These are phyloP conservation scores for Aureobasidium sp. DNA, from an alignment of 2,329 filamentous ascomycete species.

Conservation along the genomic window DNA sequence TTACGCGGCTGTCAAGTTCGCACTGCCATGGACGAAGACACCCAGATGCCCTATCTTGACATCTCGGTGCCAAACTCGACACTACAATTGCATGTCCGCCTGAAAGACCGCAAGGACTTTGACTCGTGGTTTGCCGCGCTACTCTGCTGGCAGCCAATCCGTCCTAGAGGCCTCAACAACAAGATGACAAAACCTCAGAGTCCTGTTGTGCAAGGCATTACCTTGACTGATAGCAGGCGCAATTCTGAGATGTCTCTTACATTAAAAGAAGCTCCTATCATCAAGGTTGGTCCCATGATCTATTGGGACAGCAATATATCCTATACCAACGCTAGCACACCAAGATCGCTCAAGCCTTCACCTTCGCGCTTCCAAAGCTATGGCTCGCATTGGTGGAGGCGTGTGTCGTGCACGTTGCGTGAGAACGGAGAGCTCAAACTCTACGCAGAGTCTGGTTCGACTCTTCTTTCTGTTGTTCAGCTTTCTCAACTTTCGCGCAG, in stretches of 20 bases:
- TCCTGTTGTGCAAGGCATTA: slow-evolving; percentile 18
- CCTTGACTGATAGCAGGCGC: slow-evolving; percentile 28
- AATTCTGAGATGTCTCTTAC: slow-evolving; percentile 41
- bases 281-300: slow-evolving; percentile 67
- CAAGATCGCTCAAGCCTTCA: slow-evolving; percentile 36
- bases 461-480: slow-evolving; percentile 73
- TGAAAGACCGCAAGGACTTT: slow-evolving; percentile 56
- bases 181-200: slow-evolving; percentile 45
- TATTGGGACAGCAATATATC: slow-evolving; percentile 69
- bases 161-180: slow-evolving; percentile 47
- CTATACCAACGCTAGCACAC: slow-evolving; percentile 37
- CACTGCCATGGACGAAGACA: slow-evolving; percentile 39
- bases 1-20: slow-evolving; percentile 65
- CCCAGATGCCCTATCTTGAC: slow-evolving; percentile 42
- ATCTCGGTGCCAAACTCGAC: slow-evolving; percentile 47
- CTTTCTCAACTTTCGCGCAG: slow-evolving; percentile 82
- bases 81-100: slow-evolving; percentile 57
- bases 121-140: slow-evolving; percentile 75
- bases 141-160: slow-evolving; percentile 72
- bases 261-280: slow-evolving; percentile 72
- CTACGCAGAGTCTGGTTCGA: slow-evolving; percentile 75
- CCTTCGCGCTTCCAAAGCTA: slow-evolving; percentile 49
- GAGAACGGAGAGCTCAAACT: slow-evolving; percentile 93
- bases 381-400: slow-evolving; percentile 64
- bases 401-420: slow-evolving; percentile 84